Conservation (phyloP, 179 eudicot species). For the Actinidia arguta region DNA sequence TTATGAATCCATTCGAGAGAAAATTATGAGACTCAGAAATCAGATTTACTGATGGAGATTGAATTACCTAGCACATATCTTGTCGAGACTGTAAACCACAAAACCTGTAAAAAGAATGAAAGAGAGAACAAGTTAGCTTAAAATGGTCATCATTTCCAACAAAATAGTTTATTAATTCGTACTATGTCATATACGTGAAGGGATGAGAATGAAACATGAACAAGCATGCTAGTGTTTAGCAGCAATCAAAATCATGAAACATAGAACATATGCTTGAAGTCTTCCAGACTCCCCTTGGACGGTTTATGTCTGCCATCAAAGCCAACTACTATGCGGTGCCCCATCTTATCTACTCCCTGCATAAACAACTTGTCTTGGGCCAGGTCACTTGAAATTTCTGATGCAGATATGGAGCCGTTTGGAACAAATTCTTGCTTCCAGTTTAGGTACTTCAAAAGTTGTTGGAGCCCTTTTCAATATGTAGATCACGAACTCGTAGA, state of each 20-base stretch:
- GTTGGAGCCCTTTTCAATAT: slow-evolving; percentile 58
- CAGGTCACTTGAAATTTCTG: slow-evolving; percentile 52
- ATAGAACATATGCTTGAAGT: slow-evolving; percentile 54
- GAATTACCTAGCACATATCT: slow-evolving; percentile 67
- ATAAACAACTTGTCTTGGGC: slow-evolving; percentile 55
- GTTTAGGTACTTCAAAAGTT: slow-evolving; percentile 53
- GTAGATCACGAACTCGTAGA: slow-evolving; percentile 61
- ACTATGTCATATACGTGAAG: neutral
- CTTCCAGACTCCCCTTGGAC: slow-evolving; percentile 37
- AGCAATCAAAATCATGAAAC: neutral
- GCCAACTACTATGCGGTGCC: slow-evolving; percentile 51
- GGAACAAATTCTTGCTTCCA: slow-evolving; percentile 68
- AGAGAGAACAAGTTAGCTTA: slow-evolving; percentile 3
- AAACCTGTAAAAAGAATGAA: slow-evolving; percentile 28
- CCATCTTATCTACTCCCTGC: slow-evolving; percentile 65
- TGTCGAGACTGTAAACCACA: slow-evolving; percentile 48
- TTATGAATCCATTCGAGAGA: neutral
- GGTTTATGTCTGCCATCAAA: slow-evolving; percentile 57
- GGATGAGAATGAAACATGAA: neutral
- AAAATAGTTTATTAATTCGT: neutral
- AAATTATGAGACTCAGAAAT: slow-evolving; percentile 15
- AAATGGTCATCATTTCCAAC: neutral
- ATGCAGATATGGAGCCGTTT: slow-evolving; percentile 50
- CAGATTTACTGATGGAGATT: neutral
- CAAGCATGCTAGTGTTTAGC: neutral